Base-by-base conservation (phyloP, 345 rosid genomes). In the Gossypium australe region DNA sequence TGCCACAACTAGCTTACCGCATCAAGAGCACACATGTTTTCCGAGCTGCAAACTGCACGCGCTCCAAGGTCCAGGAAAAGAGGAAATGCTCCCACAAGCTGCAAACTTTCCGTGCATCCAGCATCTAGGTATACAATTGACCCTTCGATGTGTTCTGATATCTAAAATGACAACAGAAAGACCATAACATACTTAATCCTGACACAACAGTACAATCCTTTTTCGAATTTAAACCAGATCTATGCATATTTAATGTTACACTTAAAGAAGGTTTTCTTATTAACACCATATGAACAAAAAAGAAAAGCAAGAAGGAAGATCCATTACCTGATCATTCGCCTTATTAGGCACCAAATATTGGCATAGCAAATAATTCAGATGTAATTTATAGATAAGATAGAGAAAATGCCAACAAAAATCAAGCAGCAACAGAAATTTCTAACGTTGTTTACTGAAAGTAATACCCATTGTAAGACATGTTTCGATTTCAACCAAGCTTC, bases 61-160 rank as follows among this genome's bases (percentile, higher is more conserved):
- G 79, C 94, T 70, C 97, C 98, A n/a, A 84, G 89, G 24, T 87
- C 86, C 80, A 95, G 80, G 62, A 95, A 77, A 73, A 82, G 45
- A 60, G 99, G 94, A 75, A 90, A 92, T 16, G 94, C 97, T 82
- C 99, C 99, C 17, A 85, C 81, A 78, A 84, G 79, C 65, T 94
- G 98, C 78, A 95, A 95, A 75, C 99, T 88, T 81, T 95, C 99
- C 2, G 97, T 87, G 80, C 97, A 95, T 10, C 99, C 99, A 63
- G 95, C 88, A 85, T 95, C 99, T 4, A 92, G 80, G 79, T 95
- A 95, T 48, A 95, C 75, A 53, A 89, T 78, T 41, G 97, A 82
- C 73, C 84, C 94, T 77, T 85, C 82, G 7, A 92, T 65, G 76
- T 89, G 87, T 79, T 92, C 97, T 18, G 91, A 83, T 73, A 91